phyloP scores from a whole-genome alignment of 2,329 filamentous ascomycete genomes.

The Fusarium sp. region DNA sequence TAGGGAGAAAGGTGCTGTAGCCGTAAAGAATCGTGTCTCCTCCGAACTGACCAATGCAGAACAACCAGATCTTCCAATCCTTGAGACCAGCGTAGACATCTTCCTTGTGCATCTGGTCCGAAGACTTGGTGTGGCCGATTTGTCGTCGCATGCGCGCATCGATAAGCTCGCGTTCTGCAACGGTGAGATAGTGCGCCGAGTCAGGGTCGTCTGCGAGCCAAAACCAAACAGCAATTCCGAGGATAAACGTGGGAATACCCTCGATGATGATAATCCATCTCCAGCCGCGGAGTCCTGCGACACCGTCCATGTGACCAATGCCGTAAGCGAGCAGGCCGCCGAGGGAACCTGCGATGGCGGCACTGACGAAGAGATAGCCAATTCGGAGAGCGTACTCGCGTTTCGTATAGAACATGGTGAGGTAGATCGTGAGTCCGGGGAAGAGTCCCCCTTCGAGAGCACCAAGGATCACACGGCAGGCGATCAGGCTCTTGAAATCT shows the following conservation, averaged over 20 bases:
- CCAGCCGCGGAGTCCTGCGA: conserved; percentile 50
- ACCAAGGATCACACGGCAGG: conserved; percentile 60
- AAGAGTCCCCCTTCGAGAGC: conserved; percentile 62
- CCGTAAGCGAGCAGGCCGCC: conserved; percentile 50
- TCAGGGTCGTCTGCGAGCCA: conserved; percentile 53
- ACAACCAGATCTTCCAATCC: conserved; percentile 72
- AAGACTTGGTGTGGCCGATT: conserved; percentile 49
- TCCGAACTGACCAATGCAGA: conserved; percentile 71
- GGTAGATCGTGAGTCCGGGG: conserved; percentile 53
- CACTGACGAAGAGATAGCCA: conserved; percentile 46
- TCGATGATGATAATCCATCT: conserved; percentile 73
- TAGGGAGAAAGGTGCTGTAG: conserved; percentile 74
- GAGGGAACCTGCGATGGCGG: conserved; percentile 45
- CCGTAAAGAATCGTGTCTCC: conserved; percentile 73
- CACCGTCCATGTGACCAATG: conserved; percentile 52
- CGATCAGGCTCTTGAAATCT: conserved; percentile 51
- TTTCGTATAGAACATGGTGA: conserved; percentile 49
- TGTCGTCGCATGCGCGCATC: conserved; percentile 49
- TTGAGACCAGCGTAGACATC: conserved; percentile 70
- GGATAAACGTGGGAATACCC: conserved; percentile 54
- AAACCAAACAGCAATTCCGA: conserved; percentile 48
- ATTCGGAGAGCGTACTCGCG: conserved; percentile 46
- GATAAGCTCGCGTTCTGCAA: conserved; percentile 61
- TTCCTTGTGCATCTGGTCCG: conserved; percentile 57
- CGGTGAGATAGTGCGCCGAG: conserved; percentile 68